Conservation (phyloP, 2,329 filamentous ascomycete genomes). For the Trichoderma sp. region DNA sequence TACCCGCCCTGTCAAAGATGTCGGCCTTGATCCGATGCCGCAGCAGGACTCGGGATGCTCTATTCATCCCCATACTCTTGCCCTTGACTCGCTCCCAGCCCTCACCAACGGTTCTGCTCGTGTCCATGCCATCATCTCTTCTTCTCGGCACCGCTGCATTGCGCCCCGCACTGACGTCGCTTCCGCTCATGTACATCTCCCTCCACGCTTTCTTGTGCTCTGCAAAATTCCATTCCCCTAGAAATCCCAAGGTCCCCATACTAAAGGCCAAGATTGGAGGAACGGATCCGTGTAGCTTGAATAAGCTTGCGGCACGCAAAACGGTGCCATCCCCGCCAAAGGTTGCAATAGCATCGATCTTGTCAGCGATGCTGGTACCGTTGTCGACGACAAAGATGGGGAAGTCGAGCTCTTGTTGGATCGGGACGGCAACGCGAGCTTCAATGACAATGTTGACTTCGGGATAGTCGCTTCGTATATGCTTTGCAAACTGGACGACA, state of each 20-base stretch:
- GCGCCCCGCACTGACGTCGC: slow-evolving; percentile 50
- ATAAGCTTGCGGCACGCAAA: slow-evolving; percentile 54
- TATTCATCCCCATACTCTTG: slow-evolving; percentile 74
- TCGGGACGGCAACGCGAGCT: slow-evolving; percentile 66
- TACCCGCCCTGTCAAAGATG: slow-evolving; percentile 71
- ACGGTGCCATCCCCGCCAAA: slow-evolving; percentile 74
- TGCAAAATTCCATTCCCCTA: slow-evolving; percentile 94
- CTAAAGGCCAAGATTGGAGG: slow-evolving; percentile 93
- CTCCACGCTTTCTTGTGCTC: slow-evolving; percentile 92
- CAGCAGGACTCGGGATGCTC: slow-evolving; percentile 79
- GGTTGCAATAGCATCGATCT: slow-evolving; percentile 86
- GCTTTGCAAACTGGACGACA: slow-evolving; percentile 61
- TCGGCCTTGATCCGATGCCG: slow-evolving; percentile 86
- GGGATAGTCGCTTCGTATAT: slow-evolving; percentile 79
- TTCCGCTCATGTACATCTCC: slow-evolving; percentile 83
- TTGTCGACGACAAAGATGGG: slow-evolving; percentile 66
- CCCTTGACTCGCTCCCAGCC: slow-evolving; percentile 75
- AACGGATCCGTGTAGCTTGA: slow-evolving; percentile 73
- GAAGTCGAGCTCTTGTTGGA: slow-evolving; percentile 71
- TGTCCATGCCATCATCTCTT: slow-evolving; percentile 27
- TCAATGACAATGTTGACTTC: slow-evolving; percentile 83
- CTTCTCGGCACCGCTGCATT: slow-evolving; percentile 43
- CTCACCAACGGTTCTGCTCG: slow-evolving; percentile 26
- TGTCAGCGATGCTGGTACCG: slow-evolving; percentile 63
- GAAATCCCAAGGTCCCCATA: slow-evolving; percentile 93